Conservation (phyloP, 169 alveolate species). For the Sarcocystis neurona region DNA sequence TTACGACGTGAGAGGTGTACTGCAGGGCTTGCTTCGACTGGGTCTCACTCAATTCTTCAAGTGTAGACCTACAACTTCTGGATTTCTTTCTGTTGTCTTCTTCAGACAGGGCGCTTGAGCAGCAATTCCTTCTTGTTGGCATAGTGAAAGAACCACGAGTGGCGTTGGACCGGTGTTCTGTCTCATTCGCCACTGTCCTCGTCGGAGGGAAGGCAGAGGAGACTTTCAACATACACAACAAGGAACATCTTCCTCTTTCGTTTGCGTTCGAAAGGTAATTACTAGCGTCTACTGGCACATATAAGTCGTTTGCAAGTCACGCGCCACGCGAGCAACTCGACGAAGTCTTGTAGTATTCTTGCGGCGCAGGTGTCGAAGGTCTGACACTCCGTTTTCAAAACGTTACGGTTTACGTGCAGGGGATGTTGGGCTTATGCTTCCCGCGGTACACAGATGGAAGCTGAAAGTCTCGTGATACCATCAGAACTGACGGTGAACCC, state of each 20-base stretch:
- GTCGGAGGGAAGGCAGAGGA: conserved; percentile 89
- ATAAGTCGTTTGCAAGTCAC: too few relatives aligned
- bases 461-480: background rate
- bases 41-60: too few relatives aligned
- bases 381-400: background rate
- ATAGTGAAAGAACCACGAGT: conserved; percentile 91
- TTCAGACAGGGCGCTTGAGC: conserved; percentile 80
- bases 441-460: background rate
- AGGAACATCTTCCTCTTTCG: conserved; percentile 89
- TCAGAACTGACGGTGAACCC: background rate
- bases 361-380: background rate
- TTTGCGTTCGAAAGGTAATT: conserved; percentile 80
- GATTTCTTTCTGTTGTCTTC: background rate
- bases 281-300: too few relatives aligned
- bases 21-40: too few relatives aligned
- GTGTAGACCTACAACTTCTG: too few relatives aligned
- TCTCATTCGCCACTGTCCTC: conserved; percentile 90
- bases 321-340: too few relatives aligned
- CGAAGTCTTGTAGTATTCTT: too few relatives aligned
- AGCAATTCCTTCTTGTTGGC: conserved; percentile 88
- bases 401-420: too few relatives aligned
- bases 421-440: too few relatives aligned
- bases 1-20: too few relatives aligned
- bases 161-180: conserved; percentile 87
- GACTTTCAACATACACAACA: conserved; percentile 84